Evolutionary conservation across 73 alveolate species (phyloP), one percentile per base, ranked within the genome.

Genomic region (Paramecium tetraurelia): DNA sequence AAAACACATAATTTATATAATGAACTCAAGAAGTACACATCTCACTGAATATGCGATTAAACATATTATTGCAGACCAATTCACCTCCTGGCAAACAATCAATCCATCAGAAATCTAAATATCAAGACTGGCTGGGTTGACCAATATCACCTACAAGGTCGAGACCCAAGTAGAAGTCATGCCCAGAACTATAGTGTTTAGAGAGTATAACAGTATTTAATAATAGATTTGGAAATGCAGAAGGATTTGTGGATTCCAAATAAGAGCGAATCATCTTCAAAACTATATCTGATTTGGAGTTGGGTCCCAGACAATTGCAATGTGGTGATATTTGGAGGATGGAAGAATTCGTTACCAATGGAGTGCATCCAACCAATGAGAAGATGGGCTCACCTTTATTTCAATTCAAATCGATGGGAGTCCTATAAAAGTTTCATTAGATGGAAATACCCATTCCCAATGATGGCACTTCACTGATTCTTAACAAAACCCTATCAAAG

Each of bases 151-250:
- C 14, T 63, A 63, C 12, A 63, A 63, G 12, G 84, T 33, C 8
- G 84, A 63, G 29, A 33, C 48, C 7, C 24, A 31, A 2, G 41
- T 12, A 63, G 84, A 63, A 10, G 31, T 33, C 48, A 27, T n/a
- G 6, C 84, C 84, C 20, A 63, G 31, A 63, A 31, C 41, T 31
- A 63, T 63, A 3, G 84, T 63, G 20, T 63, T 63, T 63, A 63
- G 84, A 63, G 84, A 63, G 84, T 63, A 63, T 27, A 6, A 27
- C 21, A 14, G 5, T 5, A 27, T 29, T 63, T 63, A 63, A 63
- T 31, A 24, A 63, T 63, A 63, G 84, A 33, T 63, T 63, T 44
- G 90, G 90, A 44, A 80, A 80, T 80, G 75, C 90, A 43, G 90
- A 80, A 48, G 90, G 90, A 20, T 80, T 80, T 41, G 75, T 80